These are phyloP conservation scores for Suillus tomentosus DNA, from an alignment of 768 basidiomycete species.

Conservation along the genomic window DNA sequence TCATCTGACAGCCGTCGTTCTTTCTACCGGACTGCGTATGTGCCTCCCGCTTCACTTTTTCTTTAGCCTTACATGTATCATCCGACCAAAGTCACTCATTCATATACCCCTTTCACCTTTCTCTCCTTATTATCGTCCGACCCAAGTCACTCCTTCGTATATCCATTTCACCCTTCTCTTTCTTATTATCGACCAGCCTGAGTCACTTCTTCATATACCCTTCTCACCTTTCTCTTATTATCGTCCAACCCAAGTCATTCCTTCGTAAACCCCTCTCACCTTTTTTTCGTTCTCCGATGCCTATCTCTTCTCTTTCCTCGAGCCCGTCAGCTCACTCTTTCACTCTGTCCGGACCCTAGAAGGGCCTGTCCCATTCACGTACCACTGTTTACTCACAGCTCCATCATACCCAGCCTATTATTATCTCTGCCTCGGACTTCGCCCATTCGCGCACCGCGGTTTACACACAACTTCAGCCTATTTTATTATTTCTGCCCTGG, in stretches of 20 bases:
- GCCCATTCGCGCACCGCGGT: not conserved
- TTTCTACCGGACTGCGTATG: not conserved
- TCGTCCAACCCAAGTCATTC: not conserved
- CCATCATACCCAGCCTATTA: not conserved
- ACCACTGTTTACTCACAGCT: not conserved
- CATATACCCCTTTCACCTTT: too few species aligned
- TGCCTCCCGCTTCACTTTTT: not conserved
- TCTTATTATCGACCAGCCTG: too few species aligned
- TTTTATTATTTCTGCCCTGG: not conserved
- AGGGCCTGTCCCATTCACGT: not conserved
- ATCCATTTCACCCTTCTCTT: too few species aligned
- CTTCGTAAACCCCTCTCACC: not conserved
- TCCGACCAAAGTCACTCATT: not conserved
- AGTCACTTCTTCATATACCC: not conserved
- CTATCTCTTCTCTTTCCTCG: not conserved
- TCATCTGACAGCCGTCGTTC: not conserved
- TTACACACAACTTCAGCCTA: not conserved
- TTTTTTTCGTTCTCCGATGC: not conserved
- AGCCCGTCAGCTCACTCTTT: too few species aligned
- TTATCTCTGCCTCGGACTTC: not conserved
- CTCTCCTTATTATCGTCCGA: too few species aligned
- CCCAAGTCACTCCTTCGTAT: too few species aligned
- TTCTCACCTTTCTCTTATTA: not conserved
- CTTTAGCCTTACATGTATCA: not conserved
- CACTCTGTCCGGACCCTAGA: not conserved